A percentile compares a stretch with the other conserved stretches of the same genome.
phyloP scores from a whole-genome alignment of 192 early-diverging fungal genomes.

The Gonapodya prolifera region DNA sequence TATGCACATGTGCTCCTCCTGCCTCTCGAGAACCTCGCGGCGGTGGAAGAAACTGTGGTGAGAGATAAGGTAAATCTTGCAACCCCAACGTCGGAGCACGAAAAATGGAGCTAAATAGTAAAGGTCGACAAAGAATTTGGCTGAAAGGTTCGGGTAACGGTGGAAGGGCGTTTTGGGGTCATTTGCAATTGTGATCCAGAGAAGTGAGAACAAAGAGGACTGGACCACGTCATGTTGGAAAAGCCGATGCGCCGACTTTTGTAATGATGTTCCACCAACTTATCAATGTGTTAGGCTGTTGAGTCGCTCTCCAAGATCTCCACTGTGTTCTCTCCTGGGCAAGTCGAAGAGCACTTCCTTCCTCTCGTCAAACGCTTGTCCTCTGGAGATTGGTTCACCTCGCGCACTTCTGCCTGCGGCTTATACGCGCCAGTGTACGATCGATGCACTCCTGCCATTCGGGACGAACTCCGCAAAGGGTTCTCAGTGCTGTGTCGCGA shows the following conservation, averaged over 20 bases:
- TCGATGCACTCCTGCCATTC: conserved; percentile 51
- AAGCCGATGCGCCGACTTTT: too few relatives aligned
- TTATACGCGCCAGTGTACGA: conserved; percentile 79
- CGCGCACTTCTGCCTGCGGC: conserved; percentile 83
- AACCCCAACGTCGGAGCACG: too few relatives aligned
- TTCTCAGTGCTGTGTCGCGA: conserved; percentile 55
- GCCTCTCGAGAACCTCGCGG: conserved; percentile 92
- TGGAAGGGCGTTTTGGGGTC: too few relatives aligned
- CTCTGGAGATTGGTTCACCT: conserved; percentile 97
- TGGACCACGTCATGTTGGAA: too few relatives aligned
- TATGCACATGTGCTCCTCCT: conserved; percentile 75
- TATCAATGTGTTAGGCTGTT: conserved; percentile 59
- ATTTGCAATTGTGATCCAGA: too few relatives aligned
- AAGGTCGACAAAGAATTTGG: too few relatives aligned
- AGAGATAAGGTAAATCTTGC: conserved; percentile 69
- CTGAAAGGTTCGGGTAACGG: too few relatives aligned
- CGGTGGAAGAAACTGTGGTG: conserved; percentile 96
- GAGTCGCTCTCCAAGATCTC: conserved; percentile 82
- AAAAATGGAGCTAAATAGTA: too few relatives aligned
- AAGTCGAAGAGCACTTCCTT: conserved; percentile 81
- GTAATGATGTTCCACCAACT: neutral
- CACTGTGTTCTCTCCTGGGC: conserved; percentile 52
- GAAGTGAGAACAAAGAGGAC: too few relatives aligned
- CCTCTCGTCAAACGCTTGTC: conserved; percentile 85
- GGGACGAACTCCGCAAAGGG: conserved; percentile 77